A percentile compares a stretch with the other conserved stretches of the same genome.
These are phyloP conservation scores for Fusarium phyllophilum DNA, from an alignment of 2,329 filamentous ascomycete genomes.

Conservation along the genomic window DNA sequence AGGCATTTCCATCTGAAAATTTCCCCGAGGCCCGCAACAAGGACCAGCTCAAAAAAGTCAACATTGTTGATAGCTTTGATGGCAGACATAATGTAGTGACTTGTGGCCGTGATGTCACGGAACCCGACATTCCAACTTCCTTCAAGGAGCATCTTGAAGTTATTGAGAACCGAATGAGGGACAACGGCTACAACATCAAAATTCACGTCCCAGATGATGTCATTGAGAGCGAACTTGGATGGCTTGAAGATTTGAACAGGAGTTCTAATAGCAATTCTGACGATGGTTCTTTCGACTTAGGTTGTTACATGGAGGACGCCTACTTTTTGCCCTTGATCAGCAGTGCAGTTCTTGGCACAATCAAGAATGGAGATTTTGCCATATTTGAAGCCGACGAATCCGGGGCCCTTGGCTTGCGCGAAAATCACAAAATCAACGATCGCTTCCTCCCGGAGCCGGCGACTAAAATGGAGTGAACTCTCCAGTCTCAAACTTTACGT, in stretches of 20 bases:
- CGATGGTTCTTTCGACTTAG: neutral
- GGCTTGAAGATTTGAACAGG: rapidly evolving
- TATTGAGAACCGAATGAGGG: neutral
- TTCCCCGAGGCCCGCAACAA: neutral
- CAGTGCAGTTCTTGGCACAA: rapidly evolving
- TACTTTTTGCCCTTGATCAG: neutral
- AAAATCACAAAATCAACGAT: neutral
- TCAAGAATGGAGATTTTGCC: neutral
- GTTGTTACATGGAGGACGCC: rapidly evolving
- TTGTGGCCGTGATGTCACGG: rapidly evolving
- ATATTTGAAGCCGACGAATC: neutral
- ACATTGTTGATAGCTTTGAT: neutral
- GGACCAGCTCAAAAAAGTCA: neutral
- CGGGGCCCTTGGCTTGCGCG: neutral
- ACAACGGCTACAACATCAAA: neutral
- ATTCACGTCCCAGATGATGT: neutral
- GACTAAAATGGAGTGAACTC: neutral
- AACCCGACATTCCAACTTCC: neutral
- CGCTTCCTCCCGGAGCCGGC: neutral
- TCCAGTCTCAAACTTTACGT: neutral
- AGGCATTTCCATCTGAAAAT: neutral
- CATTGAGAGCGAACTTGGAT: rapidly evolving
- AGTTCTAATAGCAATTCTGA: rapidly evolving
- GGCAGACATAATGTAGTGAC: rapidly evolving
- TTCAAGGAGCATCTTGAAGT: neutral